Base-by-base conservation (phyloP, 345 rosid genomes). In the Chamaenerion angustifolium region DNA sequence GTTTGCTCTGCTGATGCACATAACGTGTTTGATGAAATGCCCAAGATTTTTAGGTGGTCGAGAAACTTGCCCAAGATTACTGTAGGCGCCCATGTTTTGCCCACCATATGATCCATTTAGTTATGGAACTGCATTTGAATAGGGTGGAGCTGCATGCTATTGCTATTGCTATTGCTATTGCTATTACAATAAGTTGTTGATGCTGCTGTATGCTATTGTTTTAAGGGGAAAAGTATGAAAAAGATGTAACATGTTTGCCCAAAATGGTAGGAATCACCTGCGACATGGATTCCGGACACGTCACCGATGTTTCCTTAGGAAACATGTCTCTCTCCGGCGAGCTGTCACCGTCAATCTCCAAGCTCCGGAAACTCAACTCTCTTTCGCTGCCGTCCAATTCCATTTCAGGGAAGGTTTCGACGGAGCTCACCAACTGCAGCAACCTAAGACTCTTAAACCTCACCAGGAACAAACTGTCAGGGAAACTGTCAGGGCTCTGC, bases 1-100 rank as follows among this genome's bases (percentile, higher is more conserved):
- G 87, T 81, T 35, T 81, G 86, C 76, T 76, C 93, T 0, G 72
- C 97, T 0, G 95, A 81, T 21, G 49, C 92, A n/a, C n/a, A n/a
- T n/a, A n/a, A n/a, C n/a, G n/a, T n/a, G n/a, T n/a, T n/a, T n/a
- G n/a, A n/a, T n/a, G n/a, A n/a, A n/a, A n/a, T n/a, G n/a, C n/a
- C n/a, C n/a, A n/a, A n/a, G n/a, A n/a, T n/a, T n/a, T n/a, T n/a
- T n/a, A n/a, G n/a, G n/a, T n/a, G n/a, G n/a, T n/a, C n/a, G n/a
- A n/a, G n/a, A n/a, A n/a, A n/a, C n/a, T n/a, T n/a, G n/a, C n/a
- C n/a, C n/a, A n/a, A n/a, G n/a, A n/a, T n/a, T n/a, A n/a, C n/a
- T n/a, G n/a, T n/a, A n/a, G n/a, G n/a, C n/a, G n/a, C n/a, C n/a
- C n/a, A n/a, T n/a, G n/a, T n/a, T n/a, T n/a, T n/a, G n/a, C n/a